A percentile compares a stretch with the other conserved stretches of the same genome.
Conservation (phyloP, 2,329 filamentous ascomycete genomes). For the Dissoconium aciculare region DNA sequence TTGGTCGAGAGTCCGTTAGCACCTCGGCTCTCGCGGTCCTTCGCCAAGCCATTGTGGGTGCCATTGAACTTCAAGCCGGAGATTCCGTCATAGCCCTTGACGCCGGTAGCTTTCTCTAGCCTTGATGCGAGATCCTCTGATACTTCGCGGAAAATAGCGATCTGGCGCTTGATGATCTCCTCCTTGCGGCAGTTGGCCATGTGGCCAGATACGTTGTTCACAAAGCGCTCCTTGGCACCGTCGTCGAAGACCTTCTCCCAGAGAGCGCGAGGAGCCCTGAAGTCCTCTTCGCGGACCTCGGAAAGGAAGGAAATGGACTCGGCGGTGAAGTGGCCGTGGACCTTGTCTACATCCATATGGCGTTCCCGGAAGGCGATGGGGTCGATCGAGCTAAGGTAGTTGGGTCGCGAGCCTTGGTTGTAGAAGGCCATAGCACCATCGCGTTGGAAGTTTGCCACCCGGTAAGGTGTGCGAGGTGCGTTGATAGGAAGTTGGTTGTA, state of each 20-base stretch:
- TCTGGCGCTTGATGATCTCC: conserved; percentile 49
- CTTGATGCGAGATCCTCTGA: conserved; percentile 42
- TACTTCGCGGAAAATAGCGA: conserved; percentile 50
- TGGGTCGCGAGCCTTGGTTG: conserved; percentile 47
- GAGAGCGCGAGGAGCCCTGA: conserved; percentile 40
- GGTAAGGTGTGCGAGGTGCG: conserved; percentile 41
- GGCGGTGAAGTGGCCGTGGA: conserved; percentile 37
- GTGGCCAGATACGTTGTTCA: conserved; percentile 46
- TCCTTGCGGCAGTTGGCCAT: conserved; percentile 44
- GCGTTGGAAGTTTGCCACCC: conserved; percentile 51
- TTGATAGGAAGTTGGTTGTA: conserved; percentile 45
- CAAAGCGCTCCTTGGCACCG: conserved; percentile 41
- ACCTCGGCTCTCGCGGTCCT: conserved; percentile 29
- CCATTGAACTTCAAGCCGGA: conserved; percentile 42
- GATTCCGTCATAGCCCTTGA: conserved; percentile 46
- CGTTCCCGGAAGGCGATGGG: conserved; percentile 36
- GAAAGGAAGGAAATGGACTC: conserved; percentile 37
- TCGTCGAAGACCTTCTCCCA: conserved; percentile 50
- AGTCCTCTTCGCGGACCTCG: conserved; percentile 39
- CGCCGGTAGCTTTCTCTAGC: conserved; percentile 47
- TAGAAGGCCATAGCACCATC: conserved; percentile 56
- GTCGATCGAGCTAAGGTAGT: conserved; percentile 41
- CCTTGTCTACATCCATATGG: conserved; percentile 28
- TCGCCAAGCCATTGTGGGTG: conserved; percentile 46
- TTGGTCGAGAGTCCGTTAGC: conserved; percentile 36